Percentiles rank a stretch among this genome's conserved stretches.
phyloP scores from a whole-genome alignment of 371 early-diverging fungal genomes.

The Mucor irregularis region DNA sequence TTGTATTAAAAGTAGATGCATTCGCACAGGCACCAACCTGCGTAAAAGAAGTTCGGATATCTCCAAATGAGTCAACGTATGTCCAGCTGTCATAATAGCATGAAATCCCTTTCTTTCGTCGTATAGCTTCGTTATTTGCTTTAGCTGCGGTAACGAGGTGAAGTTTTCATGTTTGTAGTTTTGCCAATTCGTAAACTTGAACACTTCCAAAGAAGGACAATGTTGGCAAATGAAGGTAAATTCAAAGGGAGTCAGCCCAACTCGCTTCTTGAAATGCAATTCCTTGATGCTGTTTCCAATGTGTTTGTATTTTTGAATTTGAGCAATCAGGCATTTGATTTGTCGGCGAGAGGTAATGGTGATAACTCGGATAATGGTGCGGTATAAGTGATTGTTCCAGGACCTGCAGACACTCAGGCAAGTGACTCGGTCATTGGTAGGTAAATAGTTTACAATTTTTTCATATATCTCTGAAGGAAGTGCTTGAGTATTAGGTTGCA shows the following conservation, averaged over 20 bases:
- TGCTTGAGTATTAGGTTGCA: too few relatives aligned
- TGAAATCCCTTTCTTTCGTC: background rate
- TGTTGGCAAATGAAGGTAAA: background rate
- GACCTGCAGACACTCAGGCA: background rate
- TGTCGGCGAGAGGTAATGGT: background rate
- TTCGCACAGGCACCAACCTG: background rate
- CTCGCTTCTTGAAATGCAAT: background rate
- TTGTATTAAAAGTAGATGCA: background rate
- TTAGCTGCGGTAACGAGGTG: background rate
- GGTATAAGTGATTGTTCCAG: constrained; percentile 3
- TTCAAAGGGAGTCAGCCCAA: background rate
- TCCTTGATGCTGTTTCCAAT: constrained; percentile 3
- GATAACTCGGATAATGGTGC: background rate
- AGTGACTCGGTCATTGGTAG: background rate
- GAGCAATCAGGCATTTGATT: constrained; percentile 3
- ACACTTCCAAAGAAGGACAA: constrained; percentile 3
- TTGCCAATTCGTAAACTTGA: constrained; percentile 8
- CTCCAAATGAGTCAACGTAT: constrained; percentile 7
- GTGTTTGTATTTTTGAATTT: background rate
- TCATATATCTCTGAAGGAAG: constrained; percentile 11
- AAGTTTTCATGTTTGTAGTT: background rate
- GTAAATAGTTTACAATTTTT: background rate
- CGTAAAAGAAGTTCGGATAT: background rate
- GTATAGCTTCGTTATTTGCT: constrained; percentile 6
- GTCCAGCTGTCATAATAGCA: background rate